A percentile compares a stretch with the other conserved stretches of the same genome.
Conservation (phyloP, 2,329 filamentous ascomycete species). For the Aspergillus brasiliensis region DNA sequence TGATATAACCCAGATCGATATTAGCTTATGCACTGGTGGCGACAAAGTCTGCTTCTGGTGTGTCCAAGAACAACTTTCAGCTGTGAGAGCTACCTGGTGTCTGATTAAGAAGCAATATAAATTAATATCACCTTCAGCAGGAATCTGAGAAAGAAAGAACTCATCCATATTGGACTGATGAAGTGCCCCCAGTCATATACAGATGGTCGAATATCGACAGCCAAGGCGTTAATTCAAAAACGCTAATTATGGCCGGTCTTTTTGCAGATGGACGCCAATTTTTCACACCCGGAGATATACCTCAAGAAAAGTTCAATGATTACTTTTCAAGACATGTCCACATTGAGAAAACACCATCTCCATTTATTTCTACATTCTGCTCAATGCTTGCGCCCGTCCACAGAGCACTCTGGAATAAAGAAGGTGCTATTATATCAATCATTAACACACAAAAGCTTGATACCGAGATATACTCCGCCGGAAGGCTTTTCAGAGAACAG, state of each 20-base stretch:
- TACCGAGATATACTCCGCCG: constrained; percentile 31
- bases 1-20: background rate
- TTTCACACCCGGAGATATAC: constrained; percentile 19
- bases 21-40: background rate
- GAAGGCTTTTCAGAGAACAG: constrained; percentile 24
- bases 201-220: constrained; percentile 36
- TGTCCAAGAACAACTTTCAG: background rate
- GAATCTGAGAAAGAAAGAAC: background rate
- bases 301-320: constrained; percentile 19
- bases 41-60: constrained; percentile 2
- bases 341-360: constrained; percentile 22
- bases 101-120: background rate
- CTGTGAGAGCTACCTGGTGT: background rate
- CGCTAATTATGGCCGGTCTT: constrained; percentile 27
- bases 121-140: background rate
- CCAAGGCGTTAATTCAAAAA: constrained; percentile 32
- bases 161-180: background rate
- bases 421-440: constrained; percentile 31
- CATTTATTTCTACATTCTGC: constrained; percentile 38
- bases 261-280: constrained; percentile 20
- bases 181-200: constrained; percentile 35
- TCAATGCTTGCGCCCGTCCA: constrained; percentile 35
- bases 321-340: constrained; percentile 30
- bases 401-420: constrained; percentile 26
- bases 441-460: constrained; percentile 33